Evolutionary conservation across 164 flowering plant genomes (phyloP).

Genomic region (Magnolia kwangsiensis): DNA sequence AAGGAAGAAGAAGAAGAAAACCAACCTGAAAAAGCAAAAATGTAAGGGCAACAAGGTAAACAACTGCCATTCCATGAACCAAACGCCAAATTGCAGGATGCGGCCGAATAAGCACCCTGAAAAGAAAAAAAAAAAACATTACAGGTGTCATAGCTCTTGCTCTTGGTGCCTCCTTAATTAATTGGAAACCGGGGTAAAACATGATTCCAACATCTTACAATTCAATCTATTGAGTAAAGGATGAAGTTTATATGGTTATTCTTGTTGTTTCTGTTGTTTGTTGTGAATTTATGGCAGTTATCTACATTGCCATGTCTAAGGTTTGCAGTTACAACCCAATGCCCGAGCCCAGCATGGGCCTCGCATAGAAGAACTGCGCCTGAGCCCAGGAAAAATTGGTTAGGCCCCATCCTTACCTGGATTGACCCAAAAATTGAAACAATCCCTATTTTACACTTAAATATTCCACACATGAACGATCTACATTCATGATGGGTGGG

Average conservation of each 20-base stretch:
- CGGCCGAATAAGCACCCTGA: constrained; percentile 89
- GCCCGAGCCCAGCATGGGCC: no score
- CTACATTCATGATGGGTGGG: no score
- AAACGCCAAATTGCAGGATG: constrained; percentile 99
- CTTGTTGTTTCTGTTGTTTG: not conserved
- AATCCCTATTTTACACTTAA: no score
- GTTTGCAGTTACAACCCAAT: no score
- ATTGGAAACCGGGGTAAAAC: not conserved
- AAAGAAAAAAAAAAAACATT: not conserved
- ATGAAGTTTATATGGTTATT: not conserved
- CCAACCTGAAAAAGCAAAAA: constrained; percentile 97
- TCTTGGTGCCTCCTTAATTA: not conserved
- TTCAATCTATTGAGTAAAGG: not conserved
- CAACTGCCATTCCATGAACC: constrained; percentile 97
- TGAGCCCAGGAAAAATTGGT: no score
- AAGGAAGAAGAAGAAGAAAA: constrained; percentile 6
- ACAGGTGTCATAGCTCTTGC: not conserved
- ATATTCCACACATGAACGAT: no score
- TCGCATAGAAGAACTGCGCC: no score
- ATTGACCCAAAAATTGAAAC: no score
- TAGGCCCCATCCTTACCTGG: no score
- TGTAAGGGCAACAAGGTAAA: constrained; percentile 90
- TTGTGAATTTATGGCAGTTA: not conserved
- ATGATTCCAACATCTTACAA: not conserved
- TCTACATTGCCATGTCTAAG: no score